These are phyloP conservation scores for Pseudocercospora ulei DNA, from an alignment of 2,329 filamentous ascomycete genomes.

Conservation along the genomic window DNA sequence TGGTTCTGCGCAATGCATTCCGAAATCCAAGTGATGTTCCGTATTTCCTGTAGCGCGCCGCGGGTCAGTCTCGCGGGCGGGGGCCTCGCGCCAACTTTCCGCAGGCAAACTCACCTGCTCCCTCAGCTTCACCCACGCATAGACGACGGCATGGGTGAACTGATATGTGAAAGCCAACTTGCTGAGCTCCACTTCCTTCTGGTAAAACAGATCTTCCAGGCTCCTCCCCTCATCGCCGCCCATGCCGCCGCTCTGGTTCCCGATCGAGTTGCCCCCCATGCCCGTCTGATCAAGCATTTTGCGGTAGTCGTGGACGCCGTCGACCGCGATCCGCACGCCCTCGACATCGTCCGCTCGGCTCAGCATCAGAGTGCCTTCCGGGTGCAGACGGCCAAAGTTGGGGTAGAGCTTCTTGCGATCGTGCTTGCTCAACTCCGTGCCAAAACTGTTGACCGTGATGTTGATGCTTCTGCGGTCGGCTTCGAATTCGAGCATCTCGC, in stretches of 20 bases:
- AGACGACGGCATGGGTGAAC: constrained; percentile 89
- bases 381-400: constrained; percentile 78
- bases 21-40: constrained; percentile 98
- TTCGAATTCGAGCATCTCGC: constrained; percentile 91
- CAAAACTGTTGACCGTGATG: constrained; percentile 97
- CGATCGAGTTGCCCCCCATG: constrained; percentile 61
- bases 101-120: constrained; percentile 64
- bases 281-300: constrained; percentile 89
- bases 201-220: constrained; percentile 94
- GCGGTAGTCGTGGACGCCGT: constrained; percentile 89
- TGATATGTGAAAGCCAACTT: constrained; percentile 92
- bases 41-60: constrained; percentile 64
- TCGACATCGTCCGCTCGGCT: constrained; percentile 91
- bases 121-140: constrained; percentile 93
- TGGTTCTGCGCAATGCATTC: constrained; percentile 99
- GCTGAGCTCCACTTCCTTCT: constrained; percentile 98
- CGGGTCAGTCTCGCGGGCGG: constrained; percentile 25
- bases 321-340: constrained; percentile 84
- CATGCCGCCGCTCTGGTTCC: constrained; percentile 75
- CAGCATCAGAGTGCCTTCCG: constrained; percentile 89
- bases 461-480: constrained; percentile 95
- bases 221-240: constrained; percentile 72
- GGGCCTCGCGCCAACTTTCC: not conserved
- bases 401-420: constrained; percentile 96
- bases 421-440: constrained; percentile 85